Conservation (phyloP, 1,284 basidiomycete species). For the Boletus coffeatus region DNA sequence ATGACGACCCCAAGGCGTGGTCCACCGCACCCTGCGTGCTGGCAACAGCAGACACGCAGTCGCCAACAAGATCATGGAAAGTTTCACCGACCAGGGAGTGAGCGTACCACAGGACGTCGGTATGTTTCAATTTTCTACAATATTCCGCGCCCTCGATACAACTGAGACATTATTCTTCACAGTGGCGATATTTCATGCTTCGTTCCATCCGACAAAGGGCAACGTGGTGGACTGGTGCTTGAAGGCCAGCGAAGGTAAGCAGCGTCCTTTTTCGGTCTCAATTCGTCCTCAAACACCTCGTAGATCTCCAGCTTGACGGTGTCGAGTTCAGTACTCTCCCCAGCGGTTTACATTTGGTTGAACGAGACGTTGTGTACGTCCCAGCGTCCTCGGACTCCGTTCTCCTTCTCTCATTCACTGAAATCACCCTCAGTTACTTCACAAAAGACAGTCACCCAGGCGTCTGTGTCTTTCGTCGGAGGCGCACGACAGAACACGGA, state of each 20-base stretch:
- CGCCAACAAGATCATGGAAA: conserved; percentile 23
- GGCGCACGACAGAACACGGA: conserved; percentile 59
- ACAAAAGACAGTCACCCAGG: conserved; percentile 63
- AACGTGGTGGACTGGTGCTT: conserved; percentile 72
- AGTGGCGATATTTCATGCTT: conserved; percentile 80
- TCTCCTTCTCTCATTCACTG: conserved; percentile 4
- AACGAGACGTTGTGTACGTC: conserved; percentile 69
- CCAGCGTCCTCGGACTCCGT: background rate
- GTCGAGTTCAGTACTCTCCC: conserved; percentile 76
- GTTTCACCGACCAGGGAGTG: conserved; percentile 25
- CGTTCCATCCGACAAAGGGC: conserved; percentile 76
- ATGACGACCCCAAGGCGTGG: conserved; percentile 90
- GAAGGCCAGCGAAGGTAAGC: conserved; percentile 58
- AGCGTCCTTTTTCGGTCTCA: background rate
- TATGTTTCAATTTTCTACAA: conserved; percentile 19
- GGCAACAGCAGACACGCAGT: conserved; percentile 17
- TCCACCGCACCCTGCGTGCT: conserved; percentile 33
- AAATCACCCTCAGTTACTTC: conserved; percentile 51
- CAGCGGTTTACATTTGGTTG: conserved; percentile 73
- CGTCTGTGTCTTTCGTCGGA: conserved; percentile 63
- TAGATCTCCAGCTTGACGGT: conserved; percentile 61
- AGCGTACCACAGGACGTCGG: conserved; percentile 46
- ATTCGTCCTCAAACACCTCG: background rate
- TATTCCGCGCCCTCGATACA: background rate
- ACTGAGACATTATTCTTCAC: background rate